Evolutionary conservation across 2,329 filamentous ascomycete species (phyloP).

Genomic region (Penicillium psychrosexuale): DNA sequence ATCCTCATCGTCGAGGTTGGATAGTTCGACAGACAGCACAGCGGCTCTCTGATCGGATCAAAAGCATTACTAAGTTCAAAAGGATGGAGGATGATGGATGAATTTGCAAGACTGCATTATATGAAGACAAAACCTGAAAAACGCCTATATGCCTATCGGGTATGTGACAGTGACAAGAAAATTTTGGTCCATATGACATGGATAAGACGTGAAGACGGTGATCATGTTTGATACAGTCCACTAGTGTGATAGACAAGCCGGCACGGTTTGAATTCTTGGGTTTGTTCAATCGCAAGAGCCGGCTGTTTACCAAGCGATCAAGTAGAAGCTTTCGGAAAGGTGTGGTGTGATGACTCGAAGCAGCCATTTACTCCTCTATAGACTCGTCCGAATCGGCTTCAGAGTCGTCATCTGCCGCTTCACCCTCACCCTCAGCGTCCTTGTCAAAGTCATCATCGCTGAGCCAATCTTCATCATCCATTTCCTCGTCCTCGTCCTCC

Average conservation of each 20-base stretch:
- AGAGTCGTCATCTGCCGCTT: slow-evolving; percentile 32
- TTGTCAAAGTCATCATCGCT: slow-evolving; percentile 51
- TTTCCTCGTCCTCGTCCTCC: slow-evolving; percentile 53
- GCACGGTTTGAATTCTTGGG: not conserved
- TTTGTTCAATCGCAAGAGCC: not conserved
- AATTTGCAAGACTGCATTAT: slow-evolving; percentile 4
- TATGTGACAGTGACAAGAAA: slow-evolving; percentile 13
- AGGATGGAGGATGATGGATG: slow-evolving; percentile 5
- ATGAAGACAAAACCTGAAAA: slow-evolving; percentile 5
- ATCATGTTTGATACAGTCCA: slow-evolving; percentile 2
- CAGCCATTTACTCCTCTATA: slow-evolving; percentile 40
- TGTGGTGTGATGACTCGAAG: not conserved
- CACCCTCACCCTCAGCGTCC: slow-evolving; percentile 45
- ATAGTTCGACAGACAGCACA: not conserved
- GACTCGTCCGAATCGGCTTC: slow-evolving; percentile 41
- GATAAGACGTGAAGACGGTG: slow-evolving; percentile 1
- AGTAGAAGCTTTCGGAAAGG: not conserved
- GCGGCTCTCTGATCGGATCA: too few species aligned
- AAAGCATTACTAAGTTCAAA: not conserved
- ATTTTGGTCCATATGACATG: slow-evolving; percentile 12
- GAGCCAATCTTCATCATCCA: slow-evolving; percentile 53
- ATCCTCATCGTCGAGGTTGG: not conserved
- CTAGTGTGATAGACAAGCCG: not conserved
- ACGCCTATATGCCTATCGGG: slow-evolving; percentile 11
- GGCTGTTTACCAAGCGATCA: not conserved